These are phyloP conservation scores for Nemania abortiva DNA, from an alignment of 2,329 filamentous ascomycete species.

Conservation along the genomic window DNA sequence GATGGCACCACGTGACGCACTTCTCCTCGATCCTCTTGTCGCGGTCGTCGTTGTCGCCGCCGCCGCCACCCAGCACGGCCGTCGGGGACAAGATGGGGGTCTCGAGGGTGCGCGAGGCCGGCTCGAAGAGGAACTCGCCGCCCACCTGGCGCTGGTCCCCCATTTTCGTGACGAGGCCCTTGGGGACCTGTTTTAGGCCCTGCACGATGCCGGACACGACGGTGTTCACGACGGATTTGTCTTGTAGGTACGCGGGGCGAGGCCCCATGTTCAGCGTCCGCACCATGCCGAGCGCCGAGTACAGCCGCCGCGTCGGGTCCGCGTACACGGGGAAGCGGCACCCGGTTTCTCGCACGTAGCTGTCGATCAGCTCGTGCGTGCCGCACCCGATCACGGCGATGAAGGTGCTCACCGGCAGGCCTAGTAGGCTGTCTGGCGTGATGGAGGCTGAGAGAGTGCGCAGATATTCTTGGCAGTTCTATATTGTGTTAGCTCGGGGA, in stretches of 20 bases:
- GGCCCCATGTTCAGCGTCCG: slow-evolving; percentile 70
- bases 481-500: no score
- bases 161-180: slow-evolving; percentile 70
- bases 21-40: slow-evolving; percentile 70
- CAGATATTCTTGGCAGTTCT: slow-evolving; percentile 84
- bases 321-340: slow-evolving; percentile 81
- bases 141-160: slow-evolving; percentile 78
- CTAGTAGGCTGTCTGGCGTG: slow-evolving; percentile 62
- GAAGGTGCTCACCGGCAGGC: slow-evolving; percentile 68
- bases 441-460: slow-evolving; percentile 71
- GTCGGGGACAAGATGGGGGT: slow-evolving; percentile 59
- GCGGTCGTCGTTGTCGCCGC: slow-evolving; percentile 36
- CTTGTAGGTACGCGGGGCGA: slow-evolving; percentile 72
- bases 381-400: slow-evolving; percentile 81
- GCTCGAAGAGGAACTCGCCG: slow-evolving; percentile 83
- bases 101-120: slow-evolving; percentile 54
- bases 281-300: slow-evolving; percentile 76
- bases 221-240: slow-evolving; percentile 63
- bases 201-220: slow-evolving; percentile 68
- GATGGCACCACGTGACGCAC: slow-evolving; percentile 80
- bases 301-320: slow-evolving; percentile 76
- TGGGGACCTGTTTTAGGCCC: slow-evolving; percentile 68
- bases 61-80: slow-evolving; percentile 21
- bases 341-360: slow-evolving; percentile 71
- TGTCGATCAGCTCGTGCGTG: slow-evolving; percentile 73